A percentile compares a stretch with the other conserved stretches of the same genome.
Evolutionary conservation across 2,329 filamentous ascomycete genomes (phyloP).

Genomic region (Colletotrichum navitas): DNA sequence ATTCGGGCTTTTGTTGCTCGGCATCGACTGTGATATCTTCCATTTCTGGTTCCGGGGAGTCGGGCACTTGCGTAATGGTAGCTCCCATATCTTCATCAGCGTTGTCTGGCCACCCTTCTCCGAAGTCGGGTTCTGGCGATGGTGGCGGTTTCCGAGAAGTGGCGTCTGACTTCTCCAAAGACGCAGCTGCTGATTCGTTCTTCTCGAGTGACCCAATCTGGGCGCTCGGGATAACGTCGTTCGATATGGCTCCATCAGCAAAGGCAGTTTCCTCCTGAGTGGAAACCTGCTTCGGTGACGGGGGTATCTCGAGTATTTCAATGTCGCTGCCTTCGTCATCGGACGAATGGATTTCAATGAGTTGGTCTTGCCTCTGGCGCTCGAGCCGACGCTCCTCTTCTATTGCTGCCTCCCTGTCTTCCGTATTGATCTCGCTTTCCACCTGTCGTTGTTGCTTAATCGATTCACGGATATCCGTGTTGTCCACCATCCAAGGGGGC

Average conservation of each 20-base stretch:
- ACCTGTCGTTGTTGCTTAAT: slow-evolving; percentile 69
- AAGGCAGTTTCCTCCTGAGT: neutral
- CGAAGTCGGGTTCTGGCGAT: slow-evolving; percentile 51
- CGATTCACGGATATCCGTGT: slow-evolving; percentile 75
- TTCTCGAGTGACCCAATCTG: neutral
- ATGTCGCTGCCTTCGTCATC: slow-evolving; percentile 69
- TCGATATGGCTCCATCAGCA: slow-evolving; percentile 35
- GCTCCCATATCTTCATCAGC: slow-evolving; percentile 50
- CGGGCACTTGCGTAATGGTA: slow-evolving; percentile 44
- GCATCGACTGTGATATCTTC: slow-evolving; percentile 50
- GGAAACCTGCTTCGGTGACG: slow-evolving; percentile 47
- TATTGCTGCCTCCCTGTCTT: slow-evolving; percentile 68
- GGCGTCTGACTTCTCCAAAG: neutral
- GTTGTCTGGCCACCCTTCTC: slow-evolving; percentile 50
- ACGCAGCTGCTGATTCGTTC: neutral
- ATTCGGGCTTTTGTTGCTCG: slow-evolving; percentile 23
- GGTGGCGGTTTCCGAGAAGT: neutral
- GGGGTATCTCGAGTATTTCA: slow-evolving; percentile 66
- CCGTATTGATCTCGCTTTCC: slow-evolving; percentile 73
- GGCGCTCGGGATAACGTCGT: neutral
- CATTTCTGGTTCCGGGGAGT: slow-evolving; percentile 53
- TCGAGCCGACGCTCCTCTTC: slow-evolving; percentile 66
- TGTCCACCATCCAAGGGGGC: slow-evolving; percentile 80
- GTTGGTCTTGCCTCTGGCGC: slow-evolving; percentile 58
- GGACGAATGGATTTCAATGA: slow-evolving; percentile 74